Conservation (phyloP, 1,284 basidiomycete genomes). For the Blastosporella zonata region DNA sequence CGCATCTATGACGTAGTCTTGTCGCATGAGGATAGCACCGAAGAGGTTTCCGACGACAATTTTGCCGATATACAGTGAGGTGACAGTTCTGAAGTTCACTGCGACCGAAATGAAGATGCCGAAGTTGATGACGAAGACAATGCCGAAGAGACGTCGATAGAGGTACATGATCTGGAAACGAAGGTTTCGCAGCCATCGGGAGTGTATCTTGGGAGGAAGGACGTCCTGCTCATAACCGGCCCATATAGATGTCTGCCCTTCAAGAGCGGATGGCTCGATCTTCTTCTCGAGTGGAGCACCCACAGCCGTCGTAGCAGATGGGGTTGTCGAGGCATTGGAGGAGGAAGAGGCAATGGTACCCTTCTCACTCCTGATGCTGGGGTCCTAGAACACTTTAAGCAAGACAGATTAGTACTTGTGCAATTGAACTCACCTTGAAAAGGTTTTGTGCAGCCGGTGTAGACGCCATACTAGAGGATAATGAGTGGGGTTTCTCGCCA, state of each 20-base stretch:
- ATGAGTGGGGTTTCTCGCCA: conserved; percentile 34
- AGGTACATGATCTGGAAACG: conserved; percentile 55
- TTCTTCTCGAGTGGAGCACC: conserved; percentile 21
- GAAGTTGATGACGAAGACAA: conserved; percentile 55
- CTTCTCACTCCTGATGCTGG: conserved; percentile 13
- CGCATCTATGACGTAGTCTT: conserved; percentile 58
- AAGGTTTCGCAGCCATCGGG: conserved; percentile 47
- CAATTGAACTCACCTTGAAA: conserved; percentile 8
- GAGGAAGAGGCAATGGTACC: not conserved
- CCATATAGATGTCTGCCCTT: conserved; percentile 39
- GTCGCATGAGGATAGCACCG: conserved; percentile 57
- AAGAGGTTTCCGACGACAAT: conserved; percentile 54
- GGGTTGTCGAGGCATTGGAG: conserved; percentile 2
- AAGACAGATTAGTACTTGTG: not conserved
- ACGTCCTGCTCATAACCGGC: conserved; percentile 50
- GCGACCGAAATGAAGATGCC: conserved; percentile 47
- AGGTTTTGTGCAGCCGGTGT: conserved; percentile 7
- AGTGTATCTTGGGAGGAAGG: conserved; percentile 51
- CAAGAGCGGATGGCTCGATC: conserved; percentile 24
- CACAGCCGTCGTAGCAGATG: conserved; percentile 1
- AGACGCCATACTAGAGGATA: conserved; percentile 4
- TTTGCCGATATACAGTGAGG: conserved; percentile 46
- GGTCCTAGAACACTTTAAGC: conserved; percentile 3
- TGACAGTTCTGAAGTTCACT: conserved; percentile 37
- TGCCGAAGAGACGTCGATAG: conserved; percentile 55